These are phyloP conservation scores for Pontederia paniculata DNA, from an alignment of 176 grass and related monocot species.

Conservation along the genomic window DNA sequence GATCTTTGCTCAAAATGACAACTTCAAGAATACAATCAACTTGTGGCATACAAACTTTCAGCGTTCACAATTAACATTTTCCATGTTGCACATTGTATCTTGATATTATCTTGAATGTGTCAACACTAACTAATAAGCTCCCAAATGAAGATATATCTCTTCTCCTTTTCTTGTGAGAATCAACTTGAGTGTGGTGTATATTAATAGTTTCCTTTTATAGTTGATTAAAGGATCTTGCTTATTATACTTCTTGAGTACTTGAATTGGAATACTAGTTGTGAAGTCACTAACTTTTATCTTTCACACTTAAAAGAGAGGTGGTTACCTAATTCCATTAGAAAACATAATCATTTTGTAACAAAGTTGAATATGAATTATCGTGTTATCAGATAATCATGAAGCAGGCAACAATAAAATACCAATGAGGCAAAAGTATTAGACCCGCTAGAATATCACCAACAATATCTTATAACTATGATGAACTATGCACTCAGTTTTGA, in stretches of 20 bases:
- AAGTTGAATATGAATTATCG: neutral
- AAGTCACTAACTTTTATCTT: slow-evolving; percentile 31
- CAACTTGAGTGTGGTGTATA: slow-evolving; percentile 20
- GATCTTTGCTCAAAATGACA: too few relatives aligned
- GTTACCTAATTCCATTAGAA: slow-evolving; percentile 36
- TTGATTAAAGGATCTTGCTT: slow-evolving; percentile 36
- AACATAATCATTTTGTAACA: slow-evolving; percentile 1
- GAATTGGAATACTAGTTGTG: slow-evolving; percentile 18
- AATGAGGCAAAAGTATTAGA: slow-evolving; percentile 13
- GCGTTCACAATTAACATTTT: neutral
- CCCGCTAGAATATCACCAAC: slow-evolving; percentile 91
- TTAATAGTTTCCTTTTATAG: slow-evolving; percentile 23
- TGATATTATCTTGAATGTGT: slow-evolving; percentile 27
- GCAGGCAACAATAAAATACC: slow-evolving; percentile 6
- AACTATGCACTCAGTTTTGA: slow-evolving; percentile 75
- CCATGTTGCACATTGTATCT: neutral
- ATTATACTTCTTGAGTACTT: slow-evolving; percentile 31
- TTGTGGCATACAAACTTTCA: too few relatives aligned
- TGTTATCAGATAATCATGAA: slow-evolving; percentile 4
- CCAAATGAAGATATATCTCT: slow-evolving; percentile 31
- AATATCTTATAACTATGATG: slow-evolving; percentile 85
- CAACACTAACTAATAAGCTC: slow-evolving; percentile 44
- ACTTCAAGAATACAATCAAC: too few relatives aligned
- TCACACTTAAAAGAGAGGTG: slow-evolving; percentile 70
- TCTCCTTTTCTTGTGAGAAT: slow-evolving; percentile 30